Base-by-base conservation (phyloP, 495 filamentous ascomycete species). In the Penicillium paradoxum region DNA sequence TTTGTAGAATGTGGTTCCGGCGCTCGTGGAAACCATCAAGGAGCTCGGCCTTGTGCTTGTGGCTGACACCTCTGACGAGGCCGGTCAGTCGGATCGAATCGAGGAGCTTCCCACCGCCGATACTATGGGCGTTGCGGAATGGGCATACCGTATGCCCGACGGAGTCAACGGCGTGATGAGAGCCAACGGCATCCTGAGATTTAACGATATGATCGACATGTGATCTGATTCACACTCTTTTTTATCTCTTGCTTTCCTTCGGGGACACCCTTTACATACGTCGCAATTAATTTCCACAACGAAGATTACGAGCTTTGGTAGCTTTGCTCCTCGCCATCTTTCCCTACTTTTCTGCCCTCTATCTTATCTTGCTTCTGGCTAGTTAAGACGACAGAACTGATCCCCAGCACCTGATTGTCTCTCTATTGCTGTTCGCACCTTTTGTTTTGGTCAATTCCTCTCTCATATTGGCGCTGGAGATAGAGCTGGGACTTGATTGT, bases 141-240 rank as follows among this genome's bases (percentile, higher is more conserved):
- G 70, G 63, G 68, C 71, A 50, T 75, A 74, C 52, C 70, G 71
- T 27, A 77, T 83, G 68, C 77, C 78, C 19, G 72, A 79, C 21
- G 89, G 90, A 11, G 85, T 97, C 40, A 93, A 98, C 69, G 93
- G 93, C 13, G 71, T 93, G 53, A 74, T 97, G 57, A 89, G 81
- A 71, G 81, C 80, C 40, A 88, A 95, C 61, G 93, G 91, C 4
- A 84, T 97, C 45, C 72, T 98, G 62, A 77, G 85, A 66, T 98
- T 98, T 65, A 91, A 92, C 67, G 91, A 95, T 69, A 89, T 83
- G 61, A 91, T 98, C 71, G 91, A 96, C 57, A 92, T 97, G 79
- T 98, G 60, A 77, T 37, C 34, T 24, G 41, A 21, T 40, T 42
- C 21, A 24, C 21, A 1, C 18, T 51, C 19, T 17, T 51, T 32